Conservation (phyloP, 257 asterid species). For the Solanum lycopersicoides region DNA sequence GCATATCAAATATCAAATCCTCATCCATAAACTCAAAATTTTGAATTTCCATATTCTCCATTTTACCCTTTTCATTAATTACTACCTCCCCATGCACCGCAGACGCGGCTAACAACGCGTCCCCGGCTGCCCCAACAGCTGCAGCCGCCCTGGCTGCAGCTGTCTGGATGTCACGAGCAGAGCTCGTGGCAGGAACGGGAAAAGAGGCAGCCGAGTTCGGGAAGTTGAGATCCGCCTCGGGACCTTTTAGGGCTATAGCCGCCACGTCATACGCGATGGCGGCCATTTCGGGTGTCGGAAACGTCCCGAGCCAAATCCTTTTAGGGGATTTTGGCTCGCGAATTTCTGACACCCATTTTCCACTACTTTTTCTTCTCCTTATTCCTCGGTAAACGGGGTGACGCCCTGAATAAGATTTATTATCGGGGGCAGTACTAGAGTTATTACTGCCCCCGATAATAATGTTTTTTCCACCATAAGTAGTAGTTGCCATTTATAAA, state of each 20-base stretch:
- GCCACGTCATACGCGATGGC: neutral
- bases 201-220: constrained; percentile 1
- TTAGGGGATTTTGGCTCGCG: neutral
- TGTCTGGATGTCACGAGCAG: constrained; percentile 48
- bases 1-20: constrained; percentile 70
- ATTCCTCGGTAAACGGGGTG: constrained; percentile 45
- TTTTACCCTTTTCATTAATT: neutral
- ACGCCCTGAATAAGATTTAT: constrained; percentile 11
- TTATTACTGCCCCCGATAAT: neutral
- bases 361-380: constrained; percentile 23
- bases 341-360: constrained; percentile 3
- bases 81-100: neutral
- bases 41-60: neutral
- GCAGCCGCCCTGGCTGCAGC: constrained; percentile 68
- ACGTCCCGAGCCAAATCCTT: constrained; percentile 2
- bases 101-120: constrained; percentile 5
- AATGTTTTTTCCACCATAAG: neutral
- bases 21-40: constrained; percentile 45
- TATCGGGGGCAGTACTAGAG: neutral
- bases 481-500: constrained; percentile 23
- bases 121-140: constrained; percentile 53
- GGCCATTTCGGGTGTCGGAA: constrained; percentile 1
- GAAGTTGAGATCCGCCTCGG: constrained; percentile 25
- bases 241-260: neutral
- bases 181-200: constrained; percentile 47